Base-by-base conservation (phyloP, 1,284 basidiomycete species). In the Fomitopsis pinicola region DNA sequence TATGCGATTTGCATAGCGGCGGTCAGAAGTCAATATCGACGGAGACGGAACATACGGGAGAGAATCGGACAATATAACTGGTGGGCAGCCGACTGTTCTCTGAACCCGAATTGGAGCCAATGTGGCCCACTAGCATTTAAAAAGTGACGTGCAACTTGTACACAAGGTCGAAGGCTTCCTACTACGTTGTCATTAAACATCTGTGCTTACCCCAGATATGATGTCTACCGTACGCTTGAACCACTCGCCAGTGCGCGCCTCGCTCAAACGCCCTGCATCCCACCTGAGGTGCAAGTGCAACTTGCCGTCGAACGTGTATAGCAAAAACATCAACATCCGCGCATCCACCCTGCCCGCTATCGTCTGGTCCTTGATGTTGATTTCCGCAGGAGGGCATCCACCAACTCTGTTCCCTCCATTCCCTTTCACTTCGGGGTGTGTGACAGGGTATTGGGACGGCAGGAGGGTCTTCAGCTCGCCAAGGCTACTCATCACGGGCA, bases 191-290 rank as follows among this genome's bases (percentile, higher is more conserved):
- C 35, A 36, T 36, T 12, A 2, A 12, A 12, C 35, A 36, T 36
- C 35, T 12, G 35, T 36, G 10, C 35, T 57, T 55, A 33, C 54
- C 44, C 55, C 38, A 56, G 62, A 59, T 42, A 63, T 60, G 42
- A 28, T 63, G 15, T 50, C 33, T 36, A 48, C 15, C 14, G 35
- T 10, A 36, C 36, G 52, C 8, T n/a, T 53, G 19, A 53, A 53
- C 52, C 52, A 53, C n/a, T 5, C 1, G 19, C 28, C 17, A 12
- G 52, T n/a, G 15, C 30, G 38, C 5, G n/a, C 57, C 9, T 36
- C 46, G 17, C 48, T 58, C n/a, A 17, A 7, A 8, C n/a, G 46
- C 4, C 28, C 17, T 10, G 42, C 40, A 19, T 59, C 17, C n/a
- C 40, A 54, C 26, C 17, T 45, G 58, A 59, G 19, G 19, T 54